A percentile compares a stretch with the other conserved stretches of the same genome.
phyloP scores from a whole-genome alignment of 768 basidiomycete species.

The Auricularia heimuer region DNA sequence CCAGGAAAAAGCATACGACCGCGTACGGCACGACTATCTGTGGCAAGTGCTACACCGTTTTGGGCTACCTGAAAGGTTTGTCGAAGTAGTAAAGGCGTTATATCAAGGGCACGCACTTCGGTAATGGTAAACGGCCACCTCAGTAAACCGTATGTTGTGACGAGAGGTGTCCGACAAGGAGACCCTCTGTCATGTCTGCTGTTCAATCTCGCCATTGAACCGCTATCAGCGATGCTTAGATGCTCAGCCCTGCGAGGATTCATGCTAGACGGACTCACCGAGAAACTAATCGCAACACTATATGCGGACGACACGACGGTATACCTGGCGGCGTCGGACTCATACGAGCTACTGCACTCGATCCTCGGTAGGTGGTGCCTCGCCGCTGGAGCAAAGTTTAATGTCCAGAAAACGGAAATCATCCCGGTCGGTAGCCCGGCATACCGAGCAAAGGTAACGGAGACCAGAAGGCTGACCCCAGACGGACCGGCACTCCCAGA shows the following conservation, averaged over 20 bases:
- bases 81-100: conserved; percentile 13
- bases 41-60: conserved; percentile 6
- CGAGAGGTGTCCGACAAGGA: conserved; percentile 14
- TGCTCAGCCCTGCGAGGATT: no score
- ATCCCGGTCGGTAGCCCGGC: conserved; percentile 22
- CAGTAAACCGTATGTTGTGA: conserved; percentile 3
- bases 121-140: conserved; percentile 11
- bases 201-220: conserved; percentile 15
- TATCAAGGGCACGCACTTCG: conserved; percentile 8
- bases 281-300: conserved; percentile 20
- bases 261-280: no score
- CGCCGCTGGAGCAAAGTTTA: conserved; percentile 33
- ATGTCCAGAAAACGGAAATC: conserved; percentile 29
- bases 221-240: conserved; percentile 5
- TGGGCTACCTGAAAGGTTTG: conserved; percentile 11
- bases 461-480: no score
- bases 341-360: conserved; percentile 12
- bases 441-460: conserved; percentile 7
- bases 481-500: no score
- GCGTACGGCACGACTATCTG: conserved; percentile 13
- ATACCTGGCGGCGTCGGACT: conserved; percentile 23
- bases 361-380: conserved; percentile 32
- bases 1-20: conserved; percentile 17
- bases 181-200: conserved; percentile 16
- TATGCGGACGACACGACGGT: conserved; percentile 35